These are phyloP conservation scores for Brassica rapa DNA, from an alignment of 345 rosid species.

Conservation along the genomic window DNA sequence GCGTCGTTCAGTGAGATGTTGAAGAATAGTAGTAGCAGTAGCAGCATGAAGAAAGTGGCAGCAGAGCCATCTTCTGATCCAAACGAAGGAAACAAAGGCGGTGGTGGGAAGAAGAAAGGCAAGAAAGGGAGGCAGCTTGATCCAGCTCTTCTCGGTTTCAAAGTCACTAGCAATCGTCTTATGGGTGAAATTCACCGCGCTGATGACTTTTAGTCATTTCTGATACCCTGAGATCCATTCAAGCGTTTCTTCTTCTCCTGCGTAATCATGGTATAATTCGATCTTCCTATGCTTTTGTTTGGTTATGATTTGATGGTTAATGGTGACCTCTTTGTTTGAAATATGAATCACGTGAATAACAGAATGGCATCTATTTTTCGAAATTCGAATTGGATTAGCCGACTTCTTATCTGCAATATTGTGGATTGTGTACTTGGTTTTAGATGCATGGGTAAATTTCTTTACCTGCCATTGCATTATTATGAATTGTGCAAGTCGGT, in stretches of 20 bases:
- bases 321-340: background rate
- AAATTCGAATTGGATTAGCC: background rate
- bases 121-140: conserved; percentile 89
- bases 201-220: conserved; percentile 57
- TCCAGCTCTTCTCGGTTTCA: conserved; percentile 89
- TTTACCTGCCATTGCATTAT: background rate
- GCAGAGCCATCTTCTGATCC: conserved; percentile 30
- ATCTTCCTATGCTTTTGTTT: conserved; percentile 1
- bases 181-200: conserved; percentile 85
- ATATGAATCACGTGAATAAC: background rate
- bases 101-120: conserved; percentile 72
- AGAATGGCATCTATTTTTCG: background rate
- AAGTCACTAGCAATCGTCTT: conserved; percentile 88
- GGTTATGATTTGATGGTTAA: background rate
- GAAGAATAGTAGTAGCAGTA: conserved; percentile 29
- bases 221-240: background rate
- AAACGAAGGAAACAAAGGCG: conserved; percentile 45
- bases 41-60: conserved; percentile 24
- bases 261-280: conserved; percentile 24
- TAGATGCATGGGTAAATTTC: background rate
- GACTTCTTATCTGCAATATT: background rate
- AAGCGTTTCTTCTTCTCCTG: conserved; percentile 4
- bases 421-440: background rate
- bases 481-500: background rate
- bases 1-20: conserved; percentile 79